Conservation (phyloP, 1,284 basidiomycete genomes). For the Trametes sp. region DNA sequence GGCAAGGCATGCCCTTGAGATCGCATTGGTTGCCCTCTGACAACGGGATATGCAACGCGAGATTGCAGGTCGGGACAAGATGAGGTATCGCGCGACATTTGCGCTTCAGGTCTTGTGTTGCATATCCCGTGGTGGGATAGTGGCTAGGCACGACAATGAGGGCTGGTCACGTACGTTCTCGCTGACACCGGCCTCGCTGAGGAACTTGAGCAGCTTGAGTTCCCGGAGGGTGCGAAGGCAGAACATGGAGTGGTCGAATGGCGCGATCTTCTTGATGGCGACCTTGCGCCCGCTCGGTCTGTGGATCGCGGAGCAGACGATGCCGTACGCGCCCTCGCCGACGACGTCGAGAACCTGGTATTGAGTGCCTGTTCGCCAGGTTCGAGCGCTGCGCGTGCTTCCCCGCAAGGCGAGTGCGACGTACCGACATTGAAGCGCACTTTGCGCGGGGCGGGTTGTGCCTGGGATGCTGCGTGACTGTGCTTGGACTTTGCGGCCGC, state of each 20-base stretch:
- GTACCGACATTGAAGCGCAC: constrained; percentile 92
- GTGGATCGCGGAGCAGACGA: constrained; percentile 90
- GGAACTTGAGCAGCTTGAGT: constrained; percentile 91
- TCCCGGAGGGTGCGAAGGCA: constrained; percentile 87
- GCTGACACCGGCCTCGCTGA: constrained; percentile 90
- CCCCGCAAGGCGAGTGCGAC: constrained; percentile 40
- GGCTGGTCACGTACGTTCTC: constrained; percentile 81
- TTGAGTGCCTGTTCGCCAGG: constrained; percentile 64
- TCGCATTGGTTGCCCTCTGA: no score
- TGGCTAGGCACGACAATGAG: no score
- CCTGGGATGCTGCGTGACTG: constrained; percentile 64
- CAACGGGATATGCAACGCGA: no score
- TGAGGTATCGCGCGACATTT: no score
- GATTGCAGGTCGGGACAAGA: no score
- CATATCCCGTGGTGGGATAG: no score
- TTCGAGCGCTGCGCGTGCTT: constrained; percentile 13
- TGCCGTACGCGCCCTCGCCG: constrained; percentile 88
- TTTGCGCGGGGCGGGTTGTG: constrained; percentile 80
- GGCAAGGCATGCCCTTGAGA: no score
- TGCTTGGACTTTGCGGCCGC: constrained; percentile 61
- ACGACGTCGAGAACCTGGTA: constrained; percentile 93
- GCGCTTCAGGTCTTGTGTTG: no score
- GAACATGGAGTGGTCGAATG: constrained; percentile 91
- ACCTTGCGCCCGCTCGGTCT: constrained; percentile 71
- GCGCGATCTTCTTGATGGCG: constrained; percentile 84